Base-by-base conservation (phyloP, 352 stramenopile genomes). In the Elongisporangium undulatum region DNA sequence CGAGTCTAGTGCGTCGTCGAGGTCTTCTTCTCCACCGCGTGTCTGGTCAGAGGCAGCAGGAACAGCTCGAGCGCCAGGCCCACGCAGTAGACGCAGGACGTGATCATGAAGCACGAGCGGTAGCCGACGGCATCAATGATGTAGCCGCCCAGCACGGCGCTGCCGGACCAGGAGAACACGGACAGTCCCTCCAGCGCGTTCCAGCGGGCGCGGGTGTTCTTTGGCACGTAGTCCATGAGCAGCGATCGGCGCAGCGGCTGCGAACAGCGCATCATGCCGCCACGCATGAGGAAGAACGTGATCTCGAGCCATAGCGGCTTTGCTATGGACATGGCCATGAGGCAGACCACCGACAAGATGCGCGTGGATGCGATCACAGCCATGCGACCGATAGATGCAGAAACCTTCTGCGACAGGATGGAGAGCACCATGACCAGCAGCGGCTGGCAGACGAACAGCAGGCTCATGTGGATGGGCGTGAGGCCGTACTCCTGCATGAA, bases 231-330 rank as follows among this genome's bases (percentile, higher is more conserved):
- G 58, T 93, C 84, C 84, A 93, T 93, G 51, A 93, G 63, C 15
- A 93, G 73, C 13, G 84, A 91, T 2, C 81, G 81, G 26, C 84
- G 80, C 49, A 93, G 64, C 29, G 84, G 84, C 65, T 93, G 81
- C 39, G 84, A 93, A 56, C 84, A 93, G 39, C 84, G 81, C 84
- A 93, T 93, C 77, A 90, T 90, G 22, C 84, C 84, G 20, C 81
- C 81, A 49, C 23, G 23, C 23, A 26, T 26, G 23, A 26, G 23
- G 23, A 26, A 26, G 23, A 26, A 26, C 23, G 23, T 26, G 23
- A 26, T 26, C 23, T 26, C 23, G 7, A 89, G 55, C 21, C 24
- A 53, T 53, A 90, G 63, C 22, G 84, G 77, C 60, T 78, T 59
- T 6, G 77, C 73, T 50, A 84, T 85, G 13, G 81, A 63, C 81